Evolutionary conservation across 2,329 filamentous ascomycete species (phyloP), one percentile per base, ranked within the genome.

Genomic region (Zalaria obscura): DNA sequence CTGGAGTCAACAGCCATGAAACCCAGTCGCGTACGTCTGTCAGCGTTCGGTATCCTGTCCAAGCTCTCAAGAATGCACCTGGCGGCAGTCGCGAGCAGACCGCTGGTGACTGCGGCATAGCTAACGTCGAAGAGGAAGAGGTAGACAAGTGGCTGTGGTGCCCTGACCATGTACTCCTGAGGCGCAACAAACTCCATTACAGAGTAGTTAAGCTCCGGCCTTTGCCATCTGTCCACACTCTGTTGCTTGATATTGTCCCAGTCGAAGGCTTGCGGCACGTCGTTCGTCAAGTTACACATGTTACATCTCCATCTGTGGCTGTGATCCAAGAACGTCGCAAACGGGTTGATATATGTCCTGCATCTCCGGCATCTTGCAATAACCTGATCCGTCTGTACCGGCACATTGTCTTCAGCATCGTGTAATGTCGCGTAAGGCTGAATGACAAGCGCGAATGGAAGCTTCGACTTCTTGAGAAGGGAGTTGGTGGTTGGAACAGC

Each of bases 111-210:
- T 28, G 89, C 79, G 8, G 85, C 78, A 54, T 87, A 93, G 69
- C 86, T 94, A 48, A 95, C 88, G 54, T 95, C 89, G 55, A 96
- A 85, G 52, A 94, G 70, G 73, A 96, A 96, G 9, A 95, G 74
- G 59, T 96, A 96, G 33, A 95, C 89, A 33, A 96, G 71, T 33
- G 91, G 91, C 63, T 94, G 89, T 36, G 91, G 91, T 43, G 91
- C 88, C 46, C 91, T 83, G 31, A 98, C 91, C 91, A 98, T 98
- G 65, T 98, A 98, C 64, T 98, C 91, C 63, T 98, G 91, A 2
- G 91, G 91, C 8, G 91, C 91, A 50, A 98, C 84, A 57, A 95
- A 98, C 58, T 98, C 91, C 46, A 94, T 88, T 31, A 96, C 87
- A n/a, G 87, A 76, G 58, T 95, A 82, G 66, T 98, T 98, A 46